Evolutionary conservation across 768 basidiomycete genomes (phyloP).

Genomic region (Lactarius quietus): DNA sequence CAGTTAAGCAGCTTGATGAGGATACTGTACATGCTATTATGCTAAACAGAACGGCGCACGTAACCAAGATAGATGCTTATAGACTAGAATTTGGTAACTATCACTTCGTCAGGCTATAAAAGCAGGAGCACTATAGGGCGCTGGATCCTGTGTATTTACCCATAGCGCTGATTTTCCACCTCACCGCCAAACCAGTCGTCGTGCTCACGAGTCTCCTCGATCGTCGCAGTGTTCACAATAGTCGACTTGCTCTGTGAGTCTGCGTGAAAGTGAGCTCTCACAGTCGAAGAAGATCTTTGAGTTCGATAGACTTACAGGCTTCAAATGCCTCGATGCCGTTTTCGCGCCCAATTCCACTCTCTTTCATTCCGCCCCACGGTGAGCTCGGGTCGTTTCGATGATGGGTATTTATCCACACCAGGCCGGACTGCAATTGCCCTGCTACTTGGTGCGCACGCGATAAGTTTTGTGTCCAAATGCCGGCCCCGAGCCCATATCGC

Average conservation of each 20-base stretch:
- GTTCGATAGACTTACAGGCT: constrained; percentile 53
- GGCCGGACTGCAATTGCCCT: constrained; percentile 62
- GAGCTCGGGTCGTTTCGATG: constrained; percentile 88
- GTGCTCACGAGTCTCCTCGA: constrained; percentile 50
- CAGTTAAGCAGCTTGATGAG: not conserved
- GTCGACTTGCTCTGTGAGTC: constrained; percentile 85
- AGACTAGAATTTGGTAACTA: not conserved
- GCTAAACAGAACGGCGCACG: not conserved
- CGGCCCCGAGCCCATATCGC: constrained; percentile 78
- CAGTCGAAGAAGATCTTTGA: constrained; percentile 1
- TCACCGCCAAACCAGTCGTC: constrained; percentile 81
- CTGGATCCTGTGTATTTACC: constrained; percentile 37
- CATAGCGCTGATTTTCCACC: constrained; percentile 55
- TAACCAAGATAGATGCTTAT: not conserved
- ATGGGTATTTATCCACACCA: constrained; percentile 88
- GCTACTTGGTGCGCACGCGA: constrained; percentile 75
- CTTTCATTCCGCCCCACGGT: constrained; percentile 91
- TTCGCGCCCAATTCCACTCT: constrained; percentile 83
- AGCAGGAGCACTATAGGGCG: not conserved
- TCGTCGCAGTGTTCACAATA: constrained; percentile 66
- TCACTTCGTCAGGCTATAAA: not conserved
- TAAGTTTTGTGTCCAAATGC: constrained; percentile 74
- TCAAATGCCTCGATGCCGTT: constrained; percentile 81
- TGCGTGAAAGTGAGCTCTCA: constrained; percentile 30
- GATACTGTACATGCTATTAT: not conserved